Conservation (phyloP, 257 asterid species). For the Orobanche coerulescens region DNA sequence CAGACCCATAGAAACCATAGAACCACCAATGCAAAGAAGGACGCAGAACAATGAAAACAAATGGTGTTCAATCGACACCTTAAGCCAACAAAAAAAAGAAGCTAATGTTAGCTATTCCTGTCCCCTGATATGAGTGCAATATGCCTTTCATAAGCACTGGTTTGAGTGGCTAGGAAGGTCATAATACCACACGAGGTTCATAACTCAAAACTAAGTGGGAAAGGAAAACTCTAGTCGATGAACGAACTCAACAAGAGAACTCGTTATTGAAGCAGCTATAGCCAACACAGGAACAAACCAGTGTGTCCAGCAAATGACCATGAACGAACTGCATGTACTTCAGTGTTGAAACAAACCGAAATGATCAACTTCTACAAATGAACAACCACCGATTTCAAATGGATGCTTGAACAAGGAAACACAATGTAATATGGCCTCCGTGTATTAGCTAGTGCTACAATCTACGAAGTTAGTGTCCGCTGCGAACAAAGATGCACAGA, state of each 20-base stretch:
- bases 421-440: neutral
- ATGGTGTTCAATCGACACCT: neutral
- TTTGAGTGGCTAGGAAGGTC: neutral
- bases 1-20: neutral
- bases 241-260: neutral
- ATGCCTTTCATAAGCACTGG: neutral
- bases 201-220: neutral
- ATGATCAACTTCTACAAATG: neutral
- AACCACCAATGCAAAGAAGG: neutral
- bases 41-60: neutral
- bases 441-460: neutral
- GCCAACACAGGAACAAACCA: neutral
- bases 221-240: neutral
- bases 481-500: conserved; percentile 13
- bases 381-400: neutral
- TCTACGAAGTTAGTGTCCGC: neutral
- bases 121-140: neutral
- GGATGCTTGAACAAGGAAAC: neutral
- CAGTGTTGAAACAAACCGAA: neutral
- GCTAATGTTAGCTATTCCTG: neutral
- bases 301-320: neutral
- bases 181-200: neutral
- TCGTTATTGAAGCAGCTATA: neutral
- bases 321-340: neutral
- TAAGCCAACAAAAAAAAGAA: conserved; percentile 5